Conservation (phyloP, 1,139 yeast genomes). For the Nakaseomyces kungkrabaensis region DNA sequence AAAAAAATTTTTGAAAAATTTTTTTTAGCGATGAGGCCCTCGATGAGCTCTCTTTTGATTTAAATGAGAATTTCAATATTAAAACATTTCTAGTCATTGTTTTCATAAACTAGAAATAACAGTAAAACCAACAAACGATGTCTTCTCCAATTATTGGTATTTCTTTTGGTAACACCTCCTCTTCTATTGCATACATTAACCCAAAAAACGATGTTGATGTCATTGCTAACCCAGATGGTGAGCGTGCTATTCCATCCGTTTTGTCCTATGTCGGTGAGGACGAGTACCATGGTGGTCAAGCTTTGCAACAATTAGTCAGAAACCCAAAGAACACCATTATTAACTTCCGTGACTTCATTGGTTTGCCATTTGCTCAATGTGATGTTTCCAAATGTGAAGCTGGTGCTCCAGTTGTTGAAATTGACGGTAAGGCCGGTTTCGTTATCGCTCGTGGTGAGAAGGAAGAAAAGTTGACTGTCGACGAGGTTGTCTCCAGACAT, state of each 20-base stretch:
- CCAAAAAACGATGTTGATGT: conserved; percentile 84
- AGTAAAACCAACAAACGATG: neutral
- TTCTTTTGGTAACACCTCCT: conserved; percentile 92
- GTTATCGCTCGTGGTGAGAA: conserved; percentile 39
- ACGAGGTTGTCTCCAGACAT: conserved; percentile 78
- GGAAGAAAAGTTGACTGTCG: conserved; percentile 47
- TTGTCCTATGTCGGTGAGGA: conserved; percentile 87
- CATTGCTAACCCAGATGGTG: conserved; percentile 98
- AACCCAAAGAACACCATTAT: conserved; percentile 79
- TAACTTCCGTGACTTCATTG: conserved; percentile 90
- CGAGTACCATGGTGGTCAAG: conserved; percentile 97
- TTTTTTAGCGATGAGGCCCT: neutral
- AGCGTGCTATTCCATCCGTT: conserved; percentile 90
- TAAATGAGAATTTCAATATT: too few relatives aligned
- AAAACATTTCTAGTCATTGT: neutral
- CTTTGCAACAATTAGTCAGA: conserved; percentile 83
- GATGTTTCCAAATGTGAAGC: conserved; percentile 33
- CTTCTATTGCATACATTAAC: conserved; percentile 81
- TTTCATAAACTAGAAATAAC: too few relatives aligned
- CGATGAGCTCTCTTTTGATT: neutral
- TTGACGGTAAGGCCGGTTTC: conserved; percentile 64
- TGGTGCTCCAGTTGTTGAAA: conserved; percentile 58
- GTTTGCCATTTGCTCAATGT: conserved; percentile 59
- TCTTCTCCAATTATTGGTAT: conserved; percentile 70
- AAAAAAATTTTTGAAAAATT: too few relatives aligned